Base-by-base conservation (phyloP, 805 yeast species). In the Candida odintsovae region DNA sequence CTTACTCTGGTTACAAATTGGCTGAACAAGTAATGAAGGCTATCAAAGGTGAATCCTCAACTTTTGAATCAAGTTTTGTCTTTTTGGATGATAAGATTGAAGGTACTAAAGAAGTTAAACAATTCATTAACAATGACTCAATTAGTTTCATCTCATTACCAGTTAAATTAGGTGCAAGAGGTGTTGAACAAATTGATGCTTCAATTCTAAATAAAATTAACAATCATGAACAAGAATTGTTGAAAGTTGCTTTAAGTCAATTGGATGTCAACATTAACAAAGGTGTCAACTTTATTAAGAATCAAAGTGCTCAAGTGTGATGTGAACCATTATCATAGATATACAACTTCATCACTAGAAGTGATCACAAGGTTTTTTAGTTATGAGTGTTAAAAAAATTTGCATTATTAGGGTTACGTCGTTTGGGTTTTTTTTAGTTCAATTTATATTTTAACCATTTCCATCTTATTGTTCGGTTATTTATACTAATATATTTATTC, bases 1-100 rank as follows among this genome's bases (percentile, higher is more conserved):
- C 97, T 10, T 85, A 82, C 59, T 96, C 97, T 31, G 97, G 95
- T 31, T 87, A 78, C 73, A 77, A 83, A 56, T 85, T 89, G 64
- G 86, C 90, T 26, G 82, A 78, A 59, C 65, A 62, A 25, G 59
- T 72, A 43, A 51, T 66, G 22, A 57, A 60, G 28, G 56, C 71
- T 15, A 28, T 68, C 19, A 42, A 61, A 13, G 70, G 69, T n/a
- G 58, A 62, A 43, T 47, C 56, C 6, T 62, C 61, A 18, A 69
- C 50, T 23, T 49, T 75, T 33, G 78, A 77, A 56, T 75, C 80
- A 51, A 71, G 80, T 28, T 77, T 70, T 60, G 70, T 77, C 59
- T 70, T 75, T 55, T 67, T 78, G 59, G 79, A 80, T 58, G 45
- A 47, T 1, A 49, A 58, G 7, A 53, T 56, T 33, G 53, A 54